Percentiles rank a stretch among this genome's conserved stretches.
Evolutionary conservation across 768 basidiomycete genomes (phyloP).

Genomic region (Collybia sp.): DNA sequence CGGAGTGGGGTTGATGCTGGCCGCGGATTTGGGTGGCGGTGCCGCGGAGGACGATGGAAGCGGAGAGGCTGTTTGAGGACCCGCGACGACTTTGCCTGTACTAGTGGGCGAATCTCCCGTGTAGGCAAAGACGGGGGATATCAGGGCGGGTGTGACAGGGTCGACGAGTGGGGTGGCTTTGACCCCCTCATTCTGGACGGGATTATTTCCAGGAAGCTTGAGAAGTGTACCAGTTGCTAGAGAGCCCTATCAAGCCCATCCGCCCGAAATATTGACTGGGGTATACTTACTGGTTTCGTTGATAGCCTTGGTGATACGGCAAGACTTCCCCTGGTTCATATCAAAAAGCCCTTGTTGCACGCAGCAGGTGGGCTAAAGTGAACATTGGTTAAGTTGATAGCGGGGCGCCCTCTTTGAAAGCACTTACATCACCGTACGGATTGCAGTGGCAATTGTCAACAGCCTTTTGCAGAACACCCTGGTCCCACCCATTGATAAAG

Average conservation of each 20-base stretch:
- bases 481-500: conserved; percentile 46
- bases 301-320: conserved; percentile 42
- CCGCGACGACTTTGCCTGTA: conserved; percentile 28
- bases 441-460: conserved; percentile 38
- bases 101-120: conserved; percentile 33
- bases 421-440: conserved; percentile 27
- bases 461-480: conserved; percentile 35
- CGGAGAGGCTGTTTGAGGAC: too few species aligned
- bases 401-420: too few species aligned
- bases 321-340: conserved; percentile 32
- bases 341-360: conserved; percentile 39
- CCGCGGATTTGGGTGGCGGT: too few species aligned
- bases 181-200: conserved; percentile 33
- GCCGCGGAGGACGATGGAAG: too few species aligned
- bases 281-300: conserved; percentile 39
- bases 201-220: conserved; percentile 51
- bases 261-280: background rate
- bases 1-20: too few species aligned
- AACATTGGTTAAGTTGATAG: too few species aligned
- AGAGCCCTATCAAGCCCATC: conserved; percentile 4
- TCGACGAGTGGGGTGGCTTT: conserved; percentile 27
- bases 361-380: conserved; percentile 37
- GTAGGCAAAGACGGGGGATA: conserved; percentile 43
- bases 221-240: conserved; percentile 41
- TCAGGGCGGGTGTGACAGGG: conserved; percentile 27